Conservation (phyloP, 1,284 basidiomycete species). For the Melanopsichium pennsylvanicum region DNA sequence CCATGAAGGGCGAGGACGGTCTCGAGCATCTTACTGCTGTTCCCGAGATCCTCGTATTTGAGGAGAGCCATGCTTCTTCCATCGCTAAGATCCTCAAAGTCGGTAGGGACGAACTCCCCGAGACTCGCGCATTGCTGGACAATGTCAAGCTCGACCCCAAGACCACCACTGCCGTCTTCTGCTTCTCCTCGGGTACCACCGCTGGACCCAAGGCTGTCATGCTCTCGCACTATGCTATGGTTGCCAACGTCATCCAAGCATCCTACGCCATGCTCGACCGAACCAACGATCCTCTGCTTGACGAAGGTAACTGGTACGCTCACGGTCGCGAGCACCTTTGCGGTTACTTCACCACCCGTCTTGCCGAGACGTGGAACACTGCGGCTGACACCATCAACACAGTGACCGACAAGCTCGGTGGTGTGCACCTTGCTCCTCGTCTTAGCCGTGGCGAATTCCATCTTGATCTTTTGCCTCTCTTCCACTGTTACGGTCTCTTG, state of each 20-base stretch:
- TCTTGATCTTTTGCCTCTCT: slow-evolving; percentile 59
- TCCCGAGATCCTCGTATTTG: slow-evolving; percentile 52
- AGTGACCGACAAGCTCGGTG: slow-evolving; percentile 25
- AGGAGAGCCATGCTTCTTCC: slow-evolving; percentile 49
- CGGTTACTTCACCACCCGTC: slow-evolving; percentile 48
- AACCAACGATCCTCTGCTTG: slow-evolving; percentile 53
- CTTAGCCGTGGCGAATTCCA: slow-evolving; percentile 56
- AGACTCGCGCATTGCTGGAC: slow-evolving; percentile 29
- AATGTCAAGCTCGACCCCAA: slow-evolving; percentile 39
- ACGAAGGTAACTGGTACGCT: slow-evolving; percentile 50
- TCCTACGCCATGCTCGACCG: slow-evolving; percentile 58
- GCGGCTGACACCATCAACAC: slow-evolving; percentile 30
- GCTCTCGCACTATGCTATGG: slow-evolving; percentile 59
- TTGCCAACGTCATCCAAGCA: slow-evolving; percentile 62
- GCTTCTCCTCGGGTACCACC: slow-evolving; percentile 63
- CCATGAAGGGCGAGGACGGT: slow-evolving; percentile 28
- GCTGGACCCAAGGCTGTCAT: slow-evolving; percentile 62
- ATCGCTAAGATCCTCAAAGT: slow-evolving; percentile 42
- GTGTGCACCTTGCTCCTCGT: slow-evolving; percentile 29
- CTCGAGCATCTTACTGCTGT: slow-evolving; percentile 21
- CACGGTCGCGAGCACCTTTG: slow-evolving; percentile 26
- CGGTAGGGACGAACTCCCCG: slow-evolving; percentile 31
- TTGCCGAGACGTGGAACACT: slow-evolving; percentile 48
- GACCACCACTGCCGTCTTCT: slow-evolving; percentile 52
- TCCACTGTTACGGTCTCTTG: slow-evolving; percentile 64